Conservation (phyloP, 495 filamentous ascomycete species). For the Usnea hakonensis region DNA sequence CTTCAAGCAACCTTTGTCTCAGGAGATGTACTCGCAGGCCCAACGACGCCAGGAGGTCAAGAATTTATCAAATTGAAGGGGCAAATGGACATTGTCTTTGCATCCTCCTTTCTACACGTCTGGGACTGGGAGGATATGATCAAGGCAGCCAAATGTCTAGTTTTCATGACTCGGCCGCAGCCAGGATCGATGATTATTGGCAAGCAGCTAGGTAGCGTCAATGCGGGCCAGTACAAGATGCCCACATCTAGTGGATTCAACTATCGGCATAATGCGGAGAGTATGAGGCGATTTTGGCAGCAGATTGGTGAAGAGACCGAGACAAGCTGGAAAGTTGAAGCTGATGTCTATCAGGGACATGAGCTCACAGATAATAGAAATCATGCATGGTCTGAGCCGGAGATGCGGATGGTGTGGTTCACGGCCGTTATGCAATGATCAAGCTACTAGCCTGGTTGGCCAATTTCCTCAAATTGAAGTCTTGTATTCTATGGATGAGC, state of each 20-base stretch:
- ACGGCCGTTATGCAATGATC: neutral
- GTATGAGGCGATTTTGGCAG: constrained; percentile 44
- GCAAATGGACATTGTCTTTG: constrained; percentile 49
- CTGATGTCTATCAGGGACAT: neutral
- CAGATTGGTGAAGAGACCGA: constrained; percentile 29
- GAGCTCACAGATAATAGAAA: neutral
- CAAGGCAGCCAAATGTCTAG: constrained; percentile 35
- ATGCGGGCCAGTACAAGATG: neutral
- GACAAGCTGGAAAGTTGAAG: neutral
- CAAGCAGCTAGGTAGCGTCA: neutral
- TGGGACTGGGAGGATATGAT: constrained; percentile 48
- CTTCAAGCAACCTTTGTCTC: constrained; percentile 22
- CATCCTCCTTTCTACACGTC: constrained; percentile 51
- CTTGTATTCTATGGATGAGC: no score
- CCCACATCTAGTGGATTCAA: constrained; percentile 15
- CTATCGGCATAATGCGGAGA: constrained; percentile 41
- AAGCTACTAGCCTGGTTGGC: no score
- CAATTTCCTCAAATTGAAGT: no score
- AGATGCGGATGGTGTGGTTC: neutral
- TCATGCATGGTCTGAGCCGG: neutral
- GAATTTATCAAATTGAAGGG: constrained; percentile 29
- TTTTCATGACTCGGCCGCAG: neutral
- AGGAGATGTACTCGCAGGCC: constrained; percentile 37
- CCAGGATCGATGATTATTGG: constrained; percentile 7
- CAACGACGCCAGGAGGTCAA: constrained; percentile 15